These are phyloP conservation scores for Salix exigua DNA, from an alignment of 345 rosid species.

Conservation along the genomic window DNA sequence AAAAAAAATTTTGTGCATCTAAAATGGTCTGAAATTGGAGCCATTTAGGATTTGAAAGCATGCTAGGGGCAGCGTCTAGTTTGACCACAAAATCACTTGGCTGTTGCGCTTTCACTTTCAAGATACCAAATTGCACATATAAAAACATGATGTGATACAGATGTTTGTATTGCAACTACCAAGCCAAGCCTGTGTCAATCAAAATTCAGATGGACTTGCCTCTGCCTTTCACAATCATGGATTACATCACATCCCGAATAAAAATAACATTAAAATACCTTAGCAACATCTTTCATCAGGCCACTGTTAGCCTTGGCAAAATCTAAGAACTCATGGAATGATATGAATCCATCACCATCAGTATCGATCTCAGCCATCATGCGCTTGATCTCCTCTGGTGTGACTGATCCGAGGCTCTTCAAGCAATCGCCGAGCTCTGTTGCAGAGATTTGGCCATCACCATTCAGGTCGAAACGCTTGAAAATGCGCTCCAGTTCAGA, in stretches of 20 bases:
- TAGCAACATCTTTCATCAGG: constrained; percentile 81
- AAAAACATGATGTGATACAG: not conserved
- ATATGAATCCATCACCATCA: constrained; percentile 82
- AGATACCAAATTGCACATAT: not conserved
- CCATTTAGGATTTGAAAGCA: not conserved
- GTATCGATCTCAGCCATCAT: constrained; percentile 96
- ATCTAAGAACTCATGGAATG: constrained; percentile 55
- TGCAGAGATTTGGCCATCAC: constrained; percentile 78
- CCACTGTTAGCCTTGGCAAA: constrained; percentile 79
- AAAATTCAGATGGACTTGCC: not conserved
- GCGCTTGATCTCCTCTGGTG: constrained; percentile 50
- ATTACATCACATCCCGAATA: not conserved
- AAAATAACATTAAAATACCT: constrained; percentile 45
- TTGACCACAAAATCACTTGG: not conserved
- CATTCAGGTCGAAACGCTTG: constrained; percentile 74
- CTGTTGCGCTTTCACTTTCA: not conserved
- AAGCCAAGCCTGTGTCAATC: not conserved
- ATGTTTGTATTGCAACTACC: constrained; percentile 4
- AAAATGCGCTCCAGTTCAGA: constrained; percentile 62
- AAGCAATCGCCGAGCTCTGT: constrained; percentile 72
- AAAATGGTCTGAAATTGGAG: not conserved
- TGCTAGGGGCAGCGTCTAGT: not conserved
- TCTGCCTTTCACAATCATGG: not conserved
- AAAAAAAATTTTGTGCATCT: too few relatives aligned
- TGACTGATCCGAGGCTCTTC: constrained; percentile 62